Conservation (phyloP, 1,139 yeast species). For the Lodderomyces margitis region DNA sequence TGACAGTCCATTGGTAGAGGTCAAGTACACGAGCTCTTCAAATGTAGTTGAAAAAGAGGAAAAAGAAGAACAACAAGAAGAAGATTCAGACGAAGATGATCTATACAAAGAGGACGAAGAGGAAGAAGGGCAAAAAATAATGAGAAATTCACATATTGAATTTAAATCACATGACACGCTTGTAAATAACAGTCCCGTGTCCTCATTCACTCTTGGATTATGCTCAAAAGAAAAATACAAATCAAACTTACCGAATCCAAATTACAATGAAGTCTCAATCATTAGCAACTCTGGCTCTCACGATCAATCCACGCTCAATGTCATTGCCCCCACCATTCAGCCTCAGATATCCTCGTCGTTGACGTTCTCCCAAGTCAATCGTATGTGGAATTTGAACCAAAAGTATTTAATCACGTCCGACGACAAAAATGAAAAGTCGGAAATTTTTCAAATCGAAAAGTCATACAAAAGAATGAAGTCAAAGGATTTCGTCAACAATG, state of each 20-base stretch:
- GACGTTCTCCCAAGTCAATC: conserved; percentile 71
- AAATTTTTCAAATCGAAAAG: conserved; percentile 68
- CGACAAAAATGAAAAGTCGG: conserved; percentile 60
- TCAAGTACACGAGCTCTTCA: conserved; percentile 23
- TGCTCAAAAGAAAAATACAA: conserved; percentile 54
- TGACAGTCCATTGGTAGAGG: conserved; percentile 35
- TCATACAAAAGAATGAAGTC: conserved; percentile 64
- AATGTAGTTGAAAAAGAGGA: conserved; percentile 8
- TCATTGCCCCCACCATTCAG: conserved; percentile 61
- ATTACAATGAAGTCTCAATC: conserved; percentile 60
- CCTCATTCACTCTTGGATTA: conserved; percentile 66
- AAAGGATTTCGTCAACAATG: conserved; percentile 62
- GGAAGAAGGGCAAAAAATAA: conserved; percentile 27
- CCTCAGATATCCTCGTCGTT: conserved; percentile 68
- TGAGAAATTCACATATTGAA: conserved; percentile 30
- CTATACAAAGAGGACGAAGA: conserved; percentile 37
- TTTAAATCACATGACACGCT: conserved; percentile 54
- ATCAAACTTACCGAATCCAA: conserved; percentile 69
- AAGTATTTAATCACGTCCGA: conserved; percentile 73
- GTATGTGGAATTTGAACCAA: conserved; percentile 66
- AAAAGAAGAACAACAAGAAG: conserved; percentile 13
- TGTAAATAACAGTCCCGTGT: conserved; percentile 71
- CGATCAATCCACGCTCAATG: conserved; percentile 52
- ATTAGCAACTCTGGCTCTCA: conserved; percentile 72
- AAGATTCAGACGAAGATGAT: conserved; percentile 27